Conservation (phyloP, 768 basidiomycete genomes). For the Leccinum boreale region DNA sequence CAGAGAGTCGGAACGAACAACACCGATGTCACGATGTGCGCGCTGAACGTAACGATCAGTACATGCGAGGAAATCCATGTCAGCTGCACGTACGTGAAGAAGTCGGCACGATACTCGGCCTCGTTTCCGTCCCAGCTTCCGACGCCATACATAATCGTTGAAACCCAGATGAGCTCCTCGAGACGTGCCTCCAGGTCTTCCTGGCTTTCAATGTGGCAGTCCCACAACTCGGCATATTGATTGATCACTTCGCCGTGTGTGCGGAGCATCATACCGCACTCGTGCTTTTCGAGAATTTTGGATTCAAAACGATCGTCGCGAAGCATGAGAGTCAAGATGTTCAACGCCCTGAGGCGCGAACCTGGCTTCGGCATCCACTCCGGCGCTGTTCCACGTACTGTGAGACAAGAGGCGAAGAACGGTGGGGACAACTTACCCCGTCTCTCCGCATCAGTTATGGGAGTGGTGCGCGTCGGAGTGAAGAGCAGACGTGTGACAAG, state of each 20-base stretch:
- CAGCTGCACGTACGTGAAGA: constrained; percentile 53
- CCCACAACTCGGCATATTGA: constrained; percentile 47
- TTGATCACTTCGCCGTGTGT: constrained; percentile 41
- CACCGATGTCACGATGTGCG: constrained; percentile 68
- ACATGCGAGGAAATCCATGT: neutral
- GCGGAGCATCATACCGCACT: constrained; percentile 34
- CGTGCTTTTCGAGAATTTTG: constrained; percentile 28
- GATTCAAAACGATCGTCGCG: constrained; percentile 41
- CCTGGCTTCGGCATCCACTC: constrained; percentile 25
- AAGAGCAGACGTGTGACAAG: constrained; percentile 36
- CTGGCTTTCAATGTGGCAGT: constrained; percentile 34
- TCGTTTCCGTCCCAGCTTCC: constrained; percentile 34
- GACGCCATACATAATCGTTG: constrained; percentile 54
- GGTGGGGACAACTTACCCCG: constrained; percentile 5
- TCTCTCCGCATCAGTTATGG: constrained; percentile 21
- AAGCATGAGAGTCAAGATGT: constrained; percentile 52
- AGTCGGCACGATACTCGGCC: constrained; percentile 55
- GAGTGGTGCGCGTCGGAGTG: constrained; percentile 17
- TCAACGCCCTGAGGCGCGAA: constrained; percentile 43
- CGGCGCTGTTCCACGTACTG: constrained; percentile 9
- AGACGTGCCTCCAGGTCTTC: constrained; percentile 47
- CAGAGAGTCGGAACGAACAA: constrained; percentile 56
- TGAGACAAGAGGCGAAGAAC: neutral
- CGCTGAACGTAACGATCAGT: constrained; percentile 36
- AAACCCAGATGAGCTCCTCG: constrained; percentile 61